Conservation (phyloP, 768 basidiomycete species). For the Calocybe cyanea region DNA sequence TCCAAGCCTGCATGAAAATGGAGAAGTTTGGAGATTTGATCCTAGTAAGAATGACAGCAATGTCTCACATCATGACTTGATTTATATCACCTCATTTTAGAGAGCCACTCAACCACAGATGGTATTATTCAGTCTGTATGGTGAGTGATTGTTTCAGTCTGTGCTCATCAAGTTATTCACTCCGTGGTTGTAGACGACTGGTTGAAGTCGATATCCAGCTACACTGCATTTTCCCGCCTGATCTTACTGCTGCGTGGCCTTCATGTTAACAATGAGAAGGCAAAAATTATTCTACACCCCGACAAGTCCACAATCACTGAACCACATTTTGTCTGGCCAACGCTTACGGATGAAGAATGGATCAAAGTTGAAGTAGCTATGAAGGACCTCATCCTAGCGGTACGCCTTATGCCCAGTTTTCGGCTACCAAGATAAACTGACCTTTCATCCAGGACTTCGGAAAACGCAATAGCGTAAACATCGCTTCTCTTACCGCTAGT, state of each 20-base stretch:
- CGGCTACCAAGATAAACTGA: neutral
- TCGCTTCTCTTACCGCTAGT: slow-evolving; percentile 92
- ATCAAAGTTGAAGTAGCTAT: slow-evolving; percentile 99
- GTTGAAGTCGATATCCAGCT: slow-evolving; percentile 98
- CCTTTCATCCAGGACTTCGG: slow-evolving; percentile 75
- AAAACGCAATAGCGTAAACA: slow-evolving; percentile 98
- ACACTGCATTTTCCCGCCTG: slow-evolving; percentile 97
- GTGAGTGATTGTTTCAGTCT: slow-evolving; percentile 29
- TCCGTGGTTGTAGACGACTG: slow-evolving; percentile 70
- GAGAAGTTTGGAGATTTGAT: slow-evolving; percentile 99
- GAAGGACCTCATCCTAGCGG: slow-evolving; percentile 93
- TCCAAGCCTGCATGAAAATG: slow-evolving; percentile 99
- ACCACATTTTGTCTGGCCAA: slow-evolving; percentile 97
- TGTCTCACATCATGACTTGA: neutral
- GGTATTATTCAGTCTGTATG: slow-evolving; percentile 97
- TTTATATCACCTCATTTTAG: slow-evolving; percentile 29
- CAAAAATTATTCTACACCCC: slow-evolving; percentile 96
- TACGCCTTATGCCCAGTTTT: slow-evolving; percentile 29
- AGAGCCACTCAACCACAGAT: slow-evolving; percentile 98
- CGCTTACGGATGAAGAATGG: slow-evolving; percentile 92
- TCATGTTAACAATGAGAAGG: slow-evolving; percentile 99
- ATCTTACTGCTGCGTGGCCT: slow-evolving; percentile 96
- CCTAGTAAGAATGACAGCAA: slow-evolving; percentile 41
- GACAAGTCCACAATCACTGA: slow-evolving; percentile 97
- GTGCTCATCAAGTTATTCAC: slow-evolving; percentile 4